A percentile compares a stretch with the other conserved stretches of the same genome.
phyloP scores from a whole-genome alignment of 495 filamentous ascomycete genomes.

The Symbiotaphrina buchneri region DNA sequence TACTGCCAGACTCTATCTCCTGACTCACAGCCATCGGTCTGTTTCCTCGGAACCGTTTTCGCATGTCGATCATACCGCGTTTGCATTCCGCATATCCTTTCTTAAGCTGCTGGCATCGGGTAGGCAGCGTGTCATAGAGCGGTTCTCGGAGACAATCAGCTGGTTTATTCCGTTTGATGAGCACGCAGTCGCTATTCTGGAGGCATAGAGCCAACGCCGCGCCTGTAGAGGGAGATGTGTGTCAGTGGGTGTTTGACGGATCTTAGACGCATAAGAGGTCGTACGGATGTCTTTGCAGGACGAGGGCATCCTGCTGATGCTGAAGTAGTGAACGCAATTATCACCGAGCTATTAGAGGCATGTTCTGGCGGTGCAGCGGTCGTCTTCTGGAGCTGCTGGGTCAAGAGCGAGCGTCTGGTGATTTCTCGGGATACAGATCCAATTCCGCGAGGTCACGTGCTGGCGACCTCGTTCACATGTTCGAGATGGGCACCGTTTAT shows the following conservation, averaged over 20 bases:
- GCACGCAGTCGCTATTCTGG: slow-evolving; percentile 84
- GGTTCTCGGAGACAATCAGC: slow-evolving; percentile 74
- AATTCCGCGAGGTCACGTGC: too few species aligned
- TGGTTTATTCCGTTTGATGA: slow-evolving; percentile 68
- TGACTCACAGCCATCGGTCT: slow-evolving; percentile 47
- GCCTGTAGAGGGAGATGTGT: slow-evolving; percentile 24
- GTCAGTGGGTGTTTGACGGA: slow-evolving; percentile 4
- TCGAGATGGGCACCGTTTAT: too few species aligned
- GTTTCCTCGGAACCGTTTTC: slow-evolving; percentile 96
- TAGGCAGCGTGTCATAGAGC: slow-evolving; percentile 53
- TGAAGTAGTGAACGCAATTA: too few species aligned
- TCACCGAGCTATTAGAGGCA: slow-evolving; percentile 1
- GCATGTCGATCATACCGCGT: slow-evolving; percentile 92
- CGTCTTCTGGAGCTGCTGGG: too few species aligned
- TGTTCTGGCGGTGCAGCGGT: too few species aligned
- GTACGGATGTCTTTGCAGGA: slow-evolving; percentile 93
- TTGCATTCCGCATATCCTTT: slow-evolving; percentile 89
- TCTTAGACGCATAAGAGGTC: slow-evolving; percentile 12
- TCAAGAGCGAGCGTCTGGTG: too few species aligned
- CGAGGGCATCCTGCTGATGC: slow-evolving; percentile 76
- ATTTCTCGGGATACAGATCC: too few species aligned
- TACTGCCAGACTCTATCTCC: slow-evolving; percentile 32
- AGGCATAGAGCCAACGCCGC: slow-evolving; percentile 83
- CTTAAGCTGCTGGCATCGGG: slow-evolving; percentile 76
- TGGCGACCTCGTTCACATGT: too few species aligned